Conservation (phyloP, 1,139 yeast genomes). For the Trichomonascaceae sp. region DNA sequence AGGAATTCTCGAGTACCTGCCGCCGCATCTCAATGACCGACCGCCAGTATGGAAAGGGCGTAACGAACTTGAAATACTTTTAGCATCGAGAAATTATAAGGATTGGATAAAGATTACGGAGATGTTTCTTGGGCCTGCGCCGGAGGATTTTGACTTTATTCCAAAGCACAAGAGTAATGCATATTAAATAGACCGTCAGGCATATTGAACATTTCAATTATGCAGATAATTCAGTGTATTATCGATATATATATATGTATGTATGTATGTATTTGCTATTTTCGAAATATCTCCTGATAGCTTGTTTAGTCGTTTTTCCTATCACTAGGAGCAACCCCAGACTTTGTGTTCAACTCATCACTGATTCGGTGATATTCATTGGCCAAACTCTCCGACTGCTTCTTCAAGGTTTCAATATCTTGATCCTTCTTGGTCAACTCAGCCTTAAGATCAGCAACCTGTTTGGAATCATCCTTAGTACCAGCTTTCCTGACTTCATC, state of each 20-base stretch:
- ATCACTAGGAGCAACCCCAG: constrained; percentile 22
- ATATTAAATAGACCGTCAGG: constrained; percentile 41
- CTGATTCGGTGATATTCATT: constrained; percentile 54
- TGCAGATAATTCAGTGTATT: neutral
- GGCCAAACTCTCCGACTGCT: constrained; percentile 61
- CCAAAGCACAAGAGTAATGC: constrained; percentile 96
- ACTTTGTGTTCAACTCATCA: constrained; percentile 33
- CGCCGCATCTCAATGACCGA: constrained; percentile 85
- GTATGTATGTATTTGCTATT: neutral
- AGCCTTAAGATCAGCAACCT: constrained; percentile 35
- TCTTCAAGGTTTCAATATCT: constrained; percentile 60
- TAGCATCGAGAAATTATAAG: constrained; percentile 76
- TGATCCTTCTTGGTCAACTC: constrained; percentile 54
- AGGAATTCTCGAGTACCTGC: constrained; percentile 82
- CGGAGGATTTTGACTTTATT: constrained; percentile 65
- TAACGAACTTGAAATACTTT: constrained; percentile 81
- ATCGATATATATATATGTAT: neutral
- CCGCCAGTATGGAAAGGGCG: constrained; percentile 96
- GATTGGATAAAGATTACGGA: constrained; percentile 98
- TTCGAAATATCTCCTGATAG: constrained; percentile 1
- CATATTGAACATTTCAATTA: no score
- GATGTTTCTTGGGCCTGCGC: constrained; percentile 85
- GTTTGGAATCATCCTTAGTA: constrained; percentile 22
- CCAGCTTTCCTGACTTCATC: constrained; percentile 27
- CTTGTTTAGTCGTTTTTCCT: constrained; percentile 28